Conservation (phyloP, 2,329 filamentous ascomycete species). For the Claviceps sp. region DNA sequence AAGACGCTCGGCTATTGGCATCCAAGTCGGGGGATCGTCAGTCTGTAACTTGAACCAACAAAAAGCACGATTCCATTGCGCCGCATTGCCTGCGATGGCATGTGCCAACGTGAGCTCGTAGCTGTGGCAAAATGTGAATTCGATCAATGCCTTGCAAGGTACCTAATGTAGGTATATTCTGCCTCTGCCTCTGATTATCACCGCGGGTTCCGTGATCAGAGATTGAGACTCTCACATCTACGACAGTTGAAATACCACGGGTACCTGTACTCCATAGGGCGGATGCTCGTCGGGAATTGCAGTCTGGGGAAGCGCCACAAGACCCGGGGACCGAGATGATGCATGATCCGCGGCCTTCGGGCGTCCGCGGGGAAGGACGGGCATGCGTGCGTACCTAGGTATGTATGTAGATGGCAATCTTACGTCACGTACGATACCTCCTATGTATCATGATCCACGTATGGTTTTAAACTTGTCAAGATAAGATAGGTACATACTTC, state of each 20-base stretch:
- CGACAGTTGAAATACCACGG: too few relatives aligned
- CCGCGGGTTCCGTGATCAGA: not conserved
- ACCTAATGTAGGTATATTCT: not conserved
- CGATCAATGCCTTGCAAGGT: too few relatives aligned
- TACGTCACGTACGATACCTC: too few relatives aligned
- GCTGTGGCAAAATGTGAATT: not conserved
- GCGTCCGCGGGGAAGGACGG: slow-evolving; percentile 1
- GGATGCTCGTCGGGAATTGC: not conserved
- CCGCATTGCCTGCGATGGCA: not conserved
- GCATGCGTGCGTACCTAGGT: too few relatives aligned
- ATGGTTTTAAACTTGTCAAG: too few relatives aligned
- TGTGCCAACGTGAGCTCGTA: not conserved
- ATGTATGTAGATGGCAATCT: too few relatives aligned
- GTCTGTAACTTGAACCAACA: not conserved
- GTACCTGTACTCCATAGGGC: too few relatives aligned
- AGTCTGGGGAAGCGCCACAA: not conserved
- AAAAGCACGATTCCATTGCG: not conserved
- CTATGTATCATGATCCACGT: too few relatives aligned
- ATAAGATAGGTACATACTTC: too few relatives aligned
- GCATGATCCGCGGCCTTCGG: slow-evolving; percentile 3
- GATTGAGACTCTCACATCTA: too few relatives aligned
- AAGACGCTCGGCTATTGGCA: not conserved
- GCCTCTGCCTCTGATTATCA: not conserved
- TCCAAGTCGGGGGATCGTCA: not conserved
- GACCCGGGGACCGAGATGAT: slow-evolving; percentile 1